Conservation (phyloP, 2,329 filamentous ascomycete species). For the Aspergillus fischeri region DNA sequence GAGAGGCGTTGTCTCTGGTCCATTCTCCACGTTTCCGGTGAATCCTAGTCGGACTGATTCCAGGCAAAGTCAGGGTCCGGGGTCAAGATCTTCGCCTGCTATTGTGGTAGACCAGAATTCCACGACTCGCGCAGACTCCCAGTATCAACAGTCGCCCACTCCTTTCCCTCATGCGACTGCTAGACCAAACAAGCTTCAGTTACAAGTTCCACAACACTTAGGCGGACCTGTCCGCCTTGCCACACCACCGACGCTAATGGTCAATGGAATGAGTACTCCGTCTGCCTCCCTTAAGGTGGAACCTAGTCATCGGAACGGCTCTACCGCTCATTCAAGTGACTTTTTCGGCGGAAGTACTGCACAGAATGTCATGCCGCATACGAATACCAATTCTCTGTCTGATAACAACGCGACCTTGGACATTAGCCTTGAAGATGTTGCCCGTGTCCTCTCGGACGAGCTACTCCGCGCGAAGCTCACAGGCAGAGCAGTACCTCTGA, state of each 20-base stretch:
- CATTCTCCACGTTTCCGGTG: conserved; percentile 66
- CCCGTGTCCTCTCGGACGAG: conserved; percentile 29
- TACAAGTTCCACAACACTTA: conserved; percentile 40
- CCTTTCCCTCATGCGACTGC: conserved; percentile 16
- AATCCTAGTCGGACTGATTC: conserved; percentile 51
- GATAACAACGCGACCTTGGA: conserved; percentile 5
- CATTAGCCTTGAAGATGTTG: conserved; percentile 30
- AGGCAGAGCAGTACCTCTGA: conserved; percentile 26
- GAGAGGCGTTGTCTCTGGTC: conserved; percentile 60
- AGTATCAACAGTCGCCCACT: conserved; percentile 25
- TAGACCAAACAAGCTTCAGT: conserved; percentile 38
- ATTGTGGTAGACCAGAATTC: conserved; percentile 41
- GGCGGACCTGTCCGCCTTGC: conserved; percentile 41
- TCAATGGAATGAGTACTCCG: conserved; percentile 33
- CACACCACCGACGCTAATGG: conserved; percentile 38
- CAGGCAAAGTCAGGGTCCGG: conserved; percentile 41
- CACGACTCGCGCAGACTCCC: conserved; percentile 13
- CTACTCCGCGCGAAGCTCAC: conserved; percentile 27
- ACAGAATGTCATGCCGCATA: neutral
- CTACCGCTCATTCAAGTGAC: conserved; percentile 5
- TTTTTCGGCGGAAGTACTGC: neutral
- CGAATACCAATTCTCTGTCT: conserved; percentile 3
- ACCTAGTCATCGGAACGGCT: conserved; percentile 13
- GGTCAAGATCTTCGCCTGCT: conserved; percentile 37
- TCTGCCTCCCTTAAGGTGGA: conserved; percentile 13